Evolutionary conservation across 2,329 filamentous ascomycete species (phyloP), one percentile per base, ranked within the genome.

Genomic region (Leptographium radiaticola): DNA sequence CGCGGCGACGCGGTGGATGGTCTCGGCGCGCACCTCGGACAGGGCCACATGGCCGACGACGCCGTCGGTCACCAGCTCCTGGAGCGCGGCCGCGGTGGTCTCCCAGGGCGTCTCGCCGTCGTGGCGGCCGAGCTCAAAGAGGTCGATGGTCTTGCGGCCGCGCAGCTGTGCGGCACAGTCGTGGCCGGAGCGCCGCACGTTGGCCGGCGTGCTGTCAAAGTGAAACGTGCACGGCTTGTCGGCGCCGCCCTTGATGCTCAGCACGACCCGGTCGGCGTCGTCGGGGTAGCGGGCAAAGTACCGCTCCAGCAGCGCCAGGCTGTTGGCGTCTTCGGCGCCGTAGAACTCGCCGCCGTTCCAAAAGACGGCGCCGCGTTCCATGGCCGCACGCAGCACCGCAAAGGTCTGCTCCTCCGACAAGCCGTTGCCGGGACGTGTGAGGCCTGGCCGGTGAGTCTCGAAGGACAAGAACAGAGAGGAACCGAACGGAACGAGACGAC

Each of bases 321-420:
- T 69, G 67, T 84, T 83, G 61, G 72, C 72, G 20, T 77, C 70
- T 1, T 75, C 73, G 0, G 71, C 68, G 42, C 83, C 83, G 67
- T 87, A 87, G 62, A 85, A 76, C 62, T 84, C 80, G 57, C 74
- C 81, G 40, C 71, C 80, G 60, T 83, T 84, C 80, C 81, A 85
- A 53, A 75, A 69, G 57, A 67, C 74, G 61, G 66, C 68, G 53
- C 57, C 70, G 12, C 63, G 63, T 30, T 66, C 59, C 13, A 82
- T 63, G 7, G 80, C 70, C 18, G 75, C 71, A 59, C 75, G 75
- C 66, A 86, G 71, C 12, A 77, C 75, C 45, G 73, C 73, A 57
- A 82, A 73, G 40, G 74, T 69, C 57, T 76, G 67, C 38, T 78
- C 72, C 15, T 74, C 62, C 2, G 74, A 63, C 11, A 66, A 64